A percentile compares a stretch with the other conserved stretches of the same genome.
These are phyloP conservation scores for Ceriops decandra DNA, from an alignment of 345 rosid genomes.

Conservation along the genomic window DNA sequence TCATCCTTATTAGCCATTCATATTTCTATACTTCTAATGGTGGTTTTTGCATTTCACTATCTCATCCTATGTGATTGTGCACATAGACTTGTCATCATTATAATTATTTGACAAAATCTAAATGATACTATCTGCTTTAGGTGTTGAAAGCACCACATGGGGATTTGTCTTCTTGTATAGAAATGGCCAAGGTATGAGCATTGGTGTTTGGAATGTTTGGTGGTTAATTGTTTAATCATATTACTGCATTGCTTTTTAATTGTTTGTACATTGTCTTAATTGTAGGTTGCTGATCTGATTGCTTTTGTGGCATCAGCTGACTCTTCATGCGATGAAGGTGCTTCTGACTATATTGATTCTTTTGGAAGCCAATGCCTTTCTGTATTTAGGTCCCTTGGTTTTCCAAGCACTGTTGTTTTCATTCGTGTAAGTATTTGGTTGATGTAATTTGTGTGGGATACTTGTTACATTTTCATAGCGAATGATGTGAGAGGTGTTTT, in stretches of 20 bases:
- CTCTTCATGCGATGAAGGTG: slow-evolving; percentile 47
- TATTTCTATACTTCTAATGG: no score
- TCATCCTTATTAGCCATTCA: background rate
- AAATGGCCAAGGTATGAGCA: slow-evolving; percentile 76
- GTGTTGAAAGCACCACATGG: slow-evolving; percentile 84
- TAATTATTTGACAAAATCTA: slow-evolving; percentile 4
- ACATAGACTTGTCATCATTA: no score
- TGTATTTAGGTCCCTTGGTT: slow-evolving; percentile 74
- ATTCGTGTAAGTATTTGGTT: slow-evolving; percentile 64
- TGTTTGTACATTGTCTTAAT: slow-evolving; percentile 13
- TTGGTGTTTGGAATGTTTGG: background rate
- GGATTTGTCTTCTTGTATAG: slow-evolving; percentile 73
- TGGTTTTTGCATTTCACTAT: no score
- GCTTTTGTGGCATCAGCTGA: slow-evolving; percentile 86
- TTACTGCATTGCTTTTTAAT: background rate
- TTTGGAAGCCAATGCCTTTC: slow-evolving; percentile 87
- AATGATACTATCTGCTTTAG: slow-evolving; percentile 28
- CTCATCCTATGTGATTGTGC: no score
- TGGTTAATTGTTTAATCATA: background rate
- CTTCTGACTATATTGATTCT: slow-evolving; percentile 55
- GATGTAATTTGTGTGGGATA: slow-evolving; percentile 1
- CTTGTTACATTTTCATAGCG: slow-evolving; percentile 1
- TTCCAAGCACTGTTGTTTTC: slow-evolving; percentile 82
- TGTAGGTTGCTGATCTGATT: slow-evolving; percentile 88
- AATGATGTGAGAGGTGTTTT: background rate